Conservation (phyloP, 257 asterid genomes). For the Solanum medicagineum region DNA sequence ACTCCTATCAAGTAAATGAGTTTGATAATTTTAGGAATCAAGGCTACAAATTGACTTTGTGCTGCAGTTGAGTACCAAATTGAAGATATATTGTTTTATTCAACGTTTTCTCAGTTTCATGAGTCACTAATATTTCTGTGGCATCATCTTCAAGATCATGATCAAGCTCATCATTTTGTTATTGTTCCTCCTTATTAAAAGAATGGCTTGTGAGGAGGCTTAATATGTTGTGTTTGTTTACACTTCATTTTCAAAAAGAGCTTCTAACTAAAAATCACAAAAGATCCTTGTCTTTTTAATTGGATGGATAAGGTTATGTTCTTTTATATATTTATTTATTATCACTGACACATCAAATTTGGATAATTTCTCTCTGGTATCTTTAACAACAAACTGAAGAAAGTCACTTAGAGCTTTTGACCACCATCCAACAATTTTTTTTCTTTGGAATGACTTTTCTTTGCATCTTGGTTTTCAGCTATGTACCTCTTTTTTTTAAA, state of each 20-base stretch:
- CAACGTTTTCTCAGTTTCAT: constrained; percentile 15
- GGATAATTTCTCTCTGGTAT: constrained; percentile 23
- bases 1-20: constrained; percentile 32
- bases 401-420: constrained; percentile 54
- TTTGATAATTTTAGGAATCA: constrained; percentile 49
- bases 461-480: background rate
- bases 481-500: constrained; percentile 10
- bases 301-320: constrained; percentile 38
- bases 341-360: constrained; percentile 40
- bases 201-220: constrained; percentile 52
- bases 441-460: constrained; percentile 17
- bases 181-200: constrained; percentile 28
- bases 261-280: constrained; percentile 38
- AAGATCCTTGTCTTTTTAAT: constrained; percentile 28
- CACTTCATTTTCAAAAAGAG: constrained; percentile 32
- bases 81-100: background rate
- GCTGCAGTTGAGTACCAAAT: background rate
- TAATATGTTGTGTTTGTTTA: constrained; percentile 20
- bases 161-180: constrained; percentile 30
- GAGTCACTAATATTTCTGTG: background rate
- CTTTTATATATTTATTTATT: constrained; percentile 29
- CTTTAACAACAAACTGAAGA: constrained; percentile 46
- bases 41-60: constrained; percentile 35
- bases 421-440: constrained; percentile 57
- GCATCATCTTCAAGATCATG: constrained; percentile 8